Percentiles rank a stretch among this genome's conserved stretches.
Conservation (phyloP, 306 rosid genomes). For the Quercus wislizeni region DNA sequence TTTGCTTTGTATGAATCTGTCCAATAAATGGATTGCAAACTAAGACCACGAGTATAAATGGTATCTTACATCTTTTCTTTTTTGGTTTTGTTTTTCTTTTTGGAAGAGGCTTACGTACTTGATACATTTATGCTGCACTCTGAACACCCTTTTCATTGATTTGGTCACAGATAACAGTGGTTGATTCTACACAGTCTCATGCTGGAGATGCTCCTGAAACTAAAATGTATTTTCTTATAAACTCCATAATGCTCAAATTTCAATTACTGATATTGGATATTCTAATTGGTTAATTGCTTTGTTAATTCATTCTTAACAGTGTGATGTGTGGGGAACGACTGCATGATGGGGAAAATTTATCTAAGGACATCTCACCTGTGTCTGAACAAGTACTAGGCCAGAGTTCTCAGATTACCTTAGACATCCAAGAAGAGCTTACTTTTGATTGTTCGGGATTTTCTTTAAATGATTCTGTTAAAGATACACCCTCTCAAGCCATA, state of each 20-base stretch:
- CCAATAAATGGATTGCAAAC: background rate
- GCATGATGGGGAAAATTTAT: conserved; percentile 19
- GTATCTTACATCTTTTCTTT: background rate
- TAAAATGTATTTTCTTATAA: conserved; percentile 39
- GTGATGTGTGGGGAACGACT: conserved; percentile 20
- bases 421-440: conserved; percentile 26
- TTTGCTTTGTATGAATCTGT: background rate
- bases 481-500: conserved; percentile 21
- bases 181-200: conserved; percentile 19
- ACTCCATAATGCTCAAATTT: conserved; percentile 9
- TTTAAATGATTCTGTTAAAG: conserved; percentile 26
- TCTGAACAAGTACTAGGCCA: conserved; percentile 28
- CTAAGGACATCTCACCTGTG: conserved; percentile 22
- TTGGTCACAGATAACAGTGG: conserved; percentile 37
- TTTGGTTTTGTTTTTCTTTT: background rate
- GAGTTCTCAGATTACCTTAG: conserved; percentile 22
- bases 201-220: conserved; percentile 36
- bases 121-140: background rate
- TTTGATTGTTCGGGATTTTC: conserved; percentile 29
- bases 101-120: background rate
- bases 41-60: background rate
- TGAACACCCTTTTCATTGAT: conserved; percentile 10
- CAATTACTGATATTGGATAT: background rate
- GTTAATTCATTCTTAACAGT: conserved; percentile 34
- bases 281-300: background rate